Conservation (phyloP, 2,329 filamentous ascomycete species). For the Cladosporium sp. region DNA sequence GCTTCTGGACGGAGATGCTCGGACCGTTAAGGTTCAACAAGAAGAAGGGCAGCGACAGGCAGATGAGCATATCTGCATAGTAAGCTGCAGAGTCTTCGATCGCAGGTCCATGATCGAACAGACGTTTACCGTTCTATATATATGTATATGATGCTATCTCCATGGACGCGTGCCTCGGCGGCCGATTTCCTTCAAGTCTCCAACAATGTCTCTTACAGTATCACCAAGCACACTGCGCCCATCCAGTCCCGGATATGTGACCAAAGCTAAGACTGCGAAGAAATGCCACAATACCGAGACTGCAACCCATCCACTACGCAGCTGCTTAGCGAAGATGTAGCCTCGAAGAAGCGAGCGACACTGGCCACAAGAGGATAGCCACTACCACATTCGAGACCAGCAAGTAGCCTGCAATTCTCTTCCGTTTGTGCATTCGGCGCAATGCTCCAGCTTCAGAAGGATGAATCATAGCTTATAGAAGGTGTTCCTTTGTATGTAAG, state of each 20-base stretch:
- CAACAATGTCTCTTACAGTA: background rate
- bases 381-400: background rate
- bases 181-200: background rate
- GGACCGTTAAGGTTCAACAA: constrained; percentile 43
- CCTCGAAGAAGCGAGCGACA: too few relatives aligned
- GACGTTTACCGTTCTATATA: background rate
- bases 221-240: background rate
- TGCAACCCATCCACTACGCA: background rate
- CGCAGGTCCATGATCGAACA: background rate
- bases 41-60: constrained; percentile 22
- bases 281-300: background rate
- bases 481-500: too few relatives aligned
- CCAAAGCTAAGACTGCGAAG: background rate
- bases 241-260: background rate
- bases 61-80: constrained; percentile 7
- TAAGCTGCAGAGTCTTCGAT: background rate
- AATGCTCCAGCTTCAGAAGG: background rate
- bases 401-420: background rate
- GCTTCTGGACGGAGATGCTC: constrained; percentile 57
- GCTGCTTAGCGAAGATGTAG: too few relatives aligned
- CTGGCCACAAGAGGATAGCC: background rate
- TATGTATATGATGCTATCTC: background rate
- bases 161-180: background rate
- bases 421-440: background rate
- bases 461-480: too few relatives aligned